Percentiles rank a stretch among this genome's conserved stretches.
These are phyloP conservation scores for Pythium coloratum DNA, from an alignment of 352 stramenopile genomes.

Conservation along the genomic window DNA sequence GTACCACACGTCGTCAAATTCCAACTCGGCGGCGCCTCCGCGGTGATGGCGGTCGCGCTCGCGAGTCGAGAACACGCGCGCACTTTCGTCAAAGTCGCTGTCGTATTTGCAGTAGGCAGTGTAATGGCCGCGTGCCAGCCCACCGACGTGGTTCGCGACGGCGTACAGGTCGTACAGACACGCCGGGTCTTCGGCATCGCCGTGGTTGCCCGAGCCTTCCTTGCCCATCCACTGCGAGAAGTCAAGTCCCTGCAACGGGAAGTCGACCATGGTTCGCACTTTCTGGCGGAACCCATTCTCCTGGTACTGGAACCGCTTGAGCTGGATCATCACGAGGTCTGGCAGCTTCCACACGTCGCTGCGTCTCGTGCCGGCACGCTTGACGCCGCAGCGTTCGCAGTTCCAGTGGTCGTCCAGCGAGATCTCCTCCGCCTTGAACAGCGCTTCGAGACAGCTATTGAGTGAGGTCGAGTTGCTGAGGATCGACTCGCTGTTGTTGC, in stretches of 20 bases:
- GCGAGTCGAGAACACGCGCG: constrained; percentile 42
- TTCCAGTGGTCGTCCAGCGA: constrained; percentile 74
- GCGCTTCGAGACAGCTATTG: constrained; percentile 64
- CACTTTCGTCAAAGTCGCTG: constrained; percentile 59
- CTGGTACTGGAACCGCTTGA: constrained; percentile 89
- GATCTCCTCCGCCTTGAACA: constrained; percentile 72
- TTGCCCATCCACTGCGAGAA: constrained; percentile 74
- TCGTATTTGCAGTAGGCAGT: constrained; percentile 83
- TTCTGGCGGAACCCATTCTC: constrained; percentile 86
- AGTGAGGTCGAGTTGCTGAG: constrained; percentile 46
- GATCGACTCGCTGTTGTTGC: constrained; percentile 23
- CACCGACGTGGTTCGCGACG: constrained; percentile 97
- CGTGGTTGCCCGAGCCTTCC: constrained; percentile 24
- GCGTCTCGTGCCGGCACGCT: constrained; percentile 52
- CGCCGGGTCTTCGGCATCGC: constrained; percentile 11
- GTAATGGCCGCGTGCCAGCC: constrained; percentile 95
- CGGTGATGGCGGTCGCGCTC: constrained; percentile 23
- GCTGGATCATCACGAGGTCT: constrained; percentile 85
- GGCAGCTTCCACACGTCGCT: constrained; percentile 75
- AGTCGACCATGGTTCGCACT: constrained; percentile 76
- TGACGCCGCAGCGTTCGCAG: constrained; percentile 66
- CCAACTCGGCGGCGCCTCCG: constrained; percentile 32
- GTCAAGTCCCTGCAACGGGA: constrained; percentile 74
- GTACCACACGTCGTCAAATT: constrained; percentile 69
- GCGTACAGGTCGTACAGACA: constrained; percentile 95